Evolutionary conservation across 2,329 filamentous ascomycete genomes (phyloP), one percentile per base, ranked within the genome.

Genomic region (Cladobotryum mycophilum): DNA sequence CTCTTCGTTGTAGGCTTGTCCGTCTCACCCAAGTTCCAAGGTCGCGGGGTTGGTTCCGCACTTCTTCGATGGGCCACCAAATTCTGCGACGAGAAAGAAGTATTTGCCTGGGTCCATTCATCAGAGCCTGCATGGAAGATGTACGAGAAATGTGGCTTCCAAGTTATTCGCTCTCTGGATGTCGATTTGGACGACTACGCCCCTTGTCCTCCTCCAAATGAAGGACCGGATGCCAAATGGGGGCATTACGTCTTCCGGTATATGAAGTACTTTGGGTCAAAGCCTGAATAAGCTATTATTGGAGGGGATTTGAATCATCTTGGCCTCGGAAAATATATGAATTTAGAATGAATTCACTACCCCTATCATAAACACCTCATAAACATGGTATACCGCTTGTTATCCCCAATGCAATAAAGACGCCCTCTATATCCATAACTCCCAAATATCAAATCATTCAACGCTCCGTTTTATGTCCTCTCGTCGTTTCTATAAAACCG

Each of bases 101-200:
- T 60, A 8, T 64, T 67, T 40, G 61, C 59, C 34, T 69, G 67
- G 67, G 66, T 67, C 43, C 64, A 68, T 51, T 63, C 66, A 14
- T 69, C 65, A 6, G 64, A 66, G 50, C 57, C 56, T 5, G 64
- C 56, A 1, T 64, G 58, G 56, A 47, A 25, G n/a, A 55, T 63
- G 49, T 69, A 66, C 38, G 55, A 55, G 35, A 64, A 62, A 53
- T 55, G 55, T 30, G 65, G 64, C 1, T 69, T 66, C 41, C 56
- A 60, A 44, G 53, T 61, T 7, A 59, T 63, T 7, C 61, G 62
- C 6, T 57, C 44, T 13, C 56, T 68, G 14, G 60, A 63, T 13
- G 36, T 68, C 13, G 58, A 65, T 42, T 48, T 69, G 55, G 65
- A 69, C 48, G 56, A 62, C 20, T 68, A 64, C 53, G 63, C 61